Conservation (phyloP, 495 filamentous ascomycete genomes). For the Penicillium bialowiezense region DNA sequence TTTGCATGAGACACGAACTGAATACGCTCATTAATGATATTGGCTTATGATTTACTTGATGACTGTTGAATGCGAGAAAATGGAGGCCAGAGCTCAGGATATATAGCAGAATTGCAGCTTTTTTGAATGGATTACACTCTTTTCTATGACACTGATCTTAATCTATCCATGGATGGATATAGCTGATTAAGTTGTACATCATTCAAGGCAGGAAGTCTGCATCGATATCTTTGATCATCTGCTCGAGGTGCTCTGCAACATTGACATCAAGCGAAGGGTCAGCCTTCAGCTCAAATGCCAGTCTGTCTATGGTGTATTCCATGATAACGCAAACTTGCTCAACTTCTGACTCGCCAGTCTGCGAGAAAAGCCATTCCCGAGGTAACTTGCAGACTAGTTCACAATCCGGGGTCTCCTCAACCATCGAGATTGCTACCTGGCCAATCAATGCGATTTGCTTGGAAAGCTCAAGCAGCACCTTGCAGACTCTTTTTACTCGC, state of each 20-base stretch:
- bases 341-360: neutral
- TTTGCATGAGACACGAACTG: constrained; percentile 25
- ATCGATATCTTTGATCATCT: neutral
- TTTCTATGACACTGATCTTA: too few relatives aligned
- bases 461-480: neutral
- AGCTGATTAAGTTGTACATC: too few relatives aligned
- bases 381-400: neutral
- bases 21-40: constrained; percentile 24
- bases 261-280: neutral
- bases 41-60: neutral
- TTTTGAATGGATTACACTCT: too few relatives aligned
- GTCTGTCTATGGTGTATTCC: neutral
- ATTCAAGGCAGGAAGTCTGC: too few relatives aligned
- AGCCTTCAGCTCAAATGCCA: neutral
- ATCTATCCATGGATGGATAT: too few relatives aligned
- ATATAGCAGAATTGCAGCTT: neutral
- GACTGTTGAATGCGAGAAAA: neutral
- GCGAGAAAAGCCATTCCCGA: neutral
- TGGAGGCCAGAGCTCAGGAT: too few relatives aligned
- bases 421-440: neutral
- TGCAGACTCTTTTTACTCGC: too few relatives aligned
- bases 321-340: neutral
- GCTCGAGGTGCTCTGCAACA: neutral
- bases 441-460: neutral
- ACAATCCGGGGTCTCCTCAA: neutral